Evolutionary conservation across 179 eudicot genomes (phyloP), one percentile per base, ranked within the genome.

Genomic region (Beta corolliflora): DNA sequence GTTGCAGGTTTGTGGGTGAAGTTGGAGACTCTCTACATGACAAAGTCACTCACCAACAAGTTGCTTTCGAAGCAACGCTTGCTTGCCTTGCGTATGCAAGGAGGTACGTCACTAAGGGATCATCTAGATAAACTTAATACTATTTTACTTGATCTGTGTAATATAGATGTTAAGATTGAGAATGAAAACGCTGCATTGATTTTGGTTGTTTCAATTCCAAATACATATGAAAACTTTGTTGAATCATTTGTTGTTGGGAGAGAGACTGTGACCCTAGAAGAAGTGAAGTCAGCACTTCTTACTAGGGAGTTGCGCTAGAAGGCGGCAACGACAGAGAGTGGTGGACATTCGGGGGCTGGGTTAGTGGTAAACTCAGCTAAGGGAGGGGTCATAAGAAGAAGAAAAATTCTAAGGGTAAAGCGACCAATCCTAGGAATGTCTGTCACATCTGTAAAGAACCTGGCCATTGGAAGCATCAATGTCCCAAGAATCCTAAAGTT

Each of bases 1-100:
- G 65, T 54, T 6, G 7, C n/a, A 19, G 73, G 53, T 8, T 9
- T 70, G n/a, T 45, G 25, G 55, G 5, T 54, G 1, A 36, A 45
- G 16, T 66, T 66, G 71, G 71, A 66, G 71, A 46, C 9, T 70
- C 50, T 45, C 15, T 72, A 72, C 76, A 72, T 72, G 60, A 72
- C 76, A 6, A 72, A 71, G 75, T 71, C 75, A 0, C 31, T 48
- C n/a, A 71, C 75, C 60, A 72, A 52, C 58, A 72, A 53, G 31
- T 52, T 72, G 56, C 5, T 72, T 13, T 21, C 52, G 59, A 72
- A 72, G 14, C 76, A 50, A 19, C n/a, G 76, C 3, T 10, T 70
- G 18, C 52, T 72, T 23, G n/a, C 25, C 15, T 36, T 72, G 36
- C 59, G 58, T 8, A 72, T 72, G 44, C 36, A 48, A 9, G 12